phyloP scores from a whole-genome alignment of 73 alveolate species.

The Paramecium pentaurelia region DNA sequence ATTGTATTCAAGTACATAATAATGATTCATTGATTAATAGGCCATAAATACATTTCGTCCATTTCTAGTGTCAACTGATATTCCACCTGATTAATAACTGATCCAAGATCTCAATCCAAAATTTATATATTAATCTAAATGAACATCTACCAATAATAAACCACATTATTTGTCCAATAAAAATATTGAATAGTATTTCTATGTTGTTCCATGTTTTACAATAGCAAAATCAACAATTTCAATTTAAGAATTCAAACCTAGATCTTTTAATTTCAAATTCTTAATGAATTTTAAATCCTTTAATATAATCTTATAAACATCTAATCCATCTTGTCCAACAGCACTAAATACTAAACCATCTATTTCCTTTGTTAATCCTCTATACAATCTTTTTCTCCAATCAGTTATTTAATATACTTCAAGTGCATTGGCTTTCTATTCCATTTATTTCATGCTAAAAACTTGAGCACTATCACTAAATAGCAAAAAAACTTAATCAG shows the following conservation, averaged over 20 bases:
- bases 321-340: background rate
- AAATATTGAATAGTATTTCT: background rate
- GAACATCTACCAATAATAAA: background rate
- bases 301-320: background rate
- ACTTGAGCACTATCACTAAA: slow-evolving; percentile 24
- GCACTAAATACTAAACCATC: background rate
- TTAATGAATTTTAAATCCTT: background rate
- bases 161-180: background rate
- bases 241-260: background rate
- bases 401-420: background rate
- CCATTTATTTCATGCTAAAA: background rate
- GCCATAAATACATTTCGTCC: slow-evolving; percentile 29
- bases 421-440: background rate
- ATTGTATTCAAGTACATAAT: slow-evolving; percentile 1
- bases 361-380: slow-evolving; percentile 48
- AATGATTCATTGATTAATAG: background rate
- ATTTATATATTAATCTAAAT: too few relatives aligned
- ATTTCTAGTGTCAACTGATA: slow-evolving; percentile 16
- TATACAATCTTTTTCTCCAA: background rate
- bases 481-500: background rate
- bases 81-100: background rate
- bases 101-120: background rate
- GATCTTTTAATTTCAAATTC: background rate
- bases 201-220: background rate
- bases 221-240: background rate